phyloP scores from a whole-genome alignment of 1,284 basidiomycete genomes.

The Cutaneotrichosporon dermatis region DNA sequence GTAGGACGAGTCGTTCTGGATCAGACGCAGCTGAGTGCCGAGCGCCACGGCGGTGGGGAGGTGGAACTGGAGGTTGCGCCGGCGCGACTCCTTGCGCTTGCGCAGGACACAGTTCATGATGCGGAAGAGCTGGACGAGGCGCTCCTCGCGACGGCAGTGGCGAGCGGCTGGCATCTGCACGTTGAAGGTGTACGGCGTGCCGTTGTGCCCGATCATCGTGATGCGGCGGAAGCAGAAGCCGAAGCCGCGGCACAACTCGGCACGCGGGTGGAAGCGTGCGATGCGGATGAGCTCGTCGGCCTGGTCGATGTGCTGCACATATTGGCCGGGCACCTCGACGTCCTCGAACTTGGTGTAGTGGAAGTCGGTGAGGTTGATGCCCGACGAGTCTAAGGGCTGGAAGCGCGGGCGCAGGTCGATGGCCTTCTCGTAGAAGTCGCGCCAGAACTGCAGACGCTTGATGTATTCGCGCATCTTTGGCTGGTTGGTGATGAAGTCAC shows the following conservation, averaged over 20 bases:
- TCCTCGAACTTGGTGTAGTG: slow-evolving; percentile 98
- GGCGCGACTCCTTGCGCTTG: slow-evolving; percentile 88
- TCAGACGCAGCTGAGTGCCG: slow-evolving; percentile 74
- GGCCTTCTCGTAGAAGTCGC: slow-evolving; percentile 81
- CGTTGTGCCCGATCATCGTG: slow-evolving; percentile 88
- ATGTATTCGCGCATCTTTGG: slow-evolving; percentile 85
- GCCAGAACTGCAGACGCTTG: slow-evolving; percentile 82
- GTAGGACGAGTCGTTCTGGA: slow-evolving; percentile 89
- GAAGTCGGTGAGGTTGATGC: slow-evolving; percentile 95
- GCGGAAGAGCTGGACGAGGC: slow-evolving; percentile 84
- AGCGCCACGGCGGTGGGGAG: slow-evolving; percentile 83
- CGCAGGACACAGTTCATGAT: slow-evolving; percentile 83
- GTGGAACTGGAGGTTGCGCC: slow-evolving; percentile 87
- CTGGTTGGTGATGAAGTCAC: slow-evolving; percentile 81
- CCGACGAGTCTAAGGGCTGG: slow-evolving; percentile 83
- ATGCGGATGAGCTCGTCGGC: slow-evolving; percentile 90
- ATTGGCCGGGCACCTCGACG: slow-evolving; percentile 97
- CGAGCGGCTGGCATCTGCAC: slow-evolving; percentile 86
- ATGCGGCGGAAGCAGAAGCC: slow-evolving; percentile 88
- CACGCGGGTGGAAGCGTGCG: slow-evolving; percentile 82
- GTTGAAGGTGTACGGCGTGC: slow-evolving; percentile 79
- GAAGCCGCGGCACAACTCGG: slow-evolving; percentile 78
- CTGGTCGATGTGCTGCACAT: slow-evolving; percentile 91
- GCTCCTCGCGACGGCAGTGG: slow-evolving; percentile 87
- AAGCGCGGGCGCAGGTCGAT: slow-evolving; percentile 77